Conservation (phyloP, 2,329 filamentous ascomycete species). For the Fusarium sp. region DNA sequence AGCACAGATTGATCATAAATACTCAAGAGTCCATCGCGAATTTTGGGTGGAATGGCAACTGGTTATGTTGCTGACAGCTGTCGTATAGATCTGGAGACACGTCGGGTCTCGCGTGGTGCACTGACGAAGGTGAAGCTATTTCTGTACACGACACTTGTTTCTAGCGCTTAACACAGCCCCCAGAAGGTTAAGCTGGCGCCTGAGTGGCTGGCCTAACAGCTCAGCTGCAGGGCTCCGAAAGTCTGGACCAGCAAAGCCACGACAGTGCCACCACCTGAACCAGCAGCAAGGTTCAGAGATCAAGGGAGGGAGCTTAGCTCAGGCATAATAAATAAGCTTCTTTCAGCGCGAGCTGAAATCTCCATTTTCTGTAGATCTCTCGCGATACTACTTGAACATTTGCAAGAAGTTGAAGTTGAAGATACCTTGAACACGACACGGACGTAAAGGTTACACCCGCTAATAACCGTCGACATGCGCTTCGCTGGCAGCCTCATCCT, state of each 20-base stretch:
- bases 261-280: conserved; percentile 20
- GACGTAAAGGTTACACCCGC: not conserved
- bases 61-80: not conserved
- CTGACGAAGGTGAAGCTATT: conserved; percentile 22
- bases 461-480: conserved; percentile 10
- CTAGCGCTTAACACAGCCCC: conserved; percentile 23
- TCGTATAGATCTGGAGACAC: not conserved
- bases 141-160: not conserved
- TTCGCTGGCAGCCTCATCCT: conserved; percentile 26
- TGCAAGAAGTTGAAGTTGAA: not conserved
- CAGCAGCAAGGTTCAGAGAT: not conserved
- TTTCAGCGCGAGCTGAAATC: not conserved
- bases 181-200: not conserved
- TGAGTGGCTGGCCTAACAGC: conserved; percentile 19
- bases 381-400: too few relatives aligned
- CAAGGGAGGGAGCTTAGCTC: conserved; percentile 23
- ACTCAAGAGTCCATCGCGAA: not conserved
- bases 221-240: not conserved
- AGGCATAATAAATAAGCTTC: conserved; percentile 12
- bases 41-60: too few relatives aligned
- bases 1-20: not conserved
- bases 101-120: not conserved
- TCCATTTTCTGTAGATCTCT: not conserved
- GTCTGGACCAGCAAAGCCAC: conserved; percentile 29
- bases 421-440: not conserved